These are phyloP conservation scores for Xylariomycetidae sp. DNA, from an alignment of 2,329 filamentous ascomycete species.

Conservation along the genomic window DNA sequence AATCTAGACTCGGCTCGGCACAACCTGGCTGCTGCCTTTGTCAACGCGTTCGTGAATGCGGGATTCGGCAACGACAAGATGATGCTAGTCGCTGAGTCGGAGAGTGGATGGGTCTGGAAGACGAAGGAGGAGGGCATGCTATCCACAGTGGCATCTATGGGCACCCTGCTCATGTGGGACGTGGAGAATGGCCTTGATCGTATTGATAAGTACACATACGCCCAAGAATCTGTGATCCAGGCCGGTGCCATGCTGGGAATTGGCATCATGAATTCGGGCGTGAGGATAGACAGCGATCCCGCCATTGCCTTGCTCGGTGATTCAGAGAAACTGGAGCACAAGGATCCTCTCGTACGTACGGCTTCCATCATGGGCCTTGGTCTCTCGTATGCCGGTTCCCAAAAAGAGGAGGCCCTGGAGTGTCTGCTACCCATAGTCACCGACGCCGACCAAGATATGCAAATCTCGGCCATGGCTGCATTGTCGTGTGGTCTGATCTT, in stretches of 20 bases:
- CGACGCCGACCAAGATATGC: constrained; percentile 84
- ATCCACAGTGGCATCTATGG: constrained; percentile 89
- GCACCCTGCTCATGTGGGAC: constrained; percentile 90
- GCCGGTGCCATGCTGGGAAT: constrained; percentile 90
- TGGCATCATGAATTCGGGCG: constrained; percentile 92
- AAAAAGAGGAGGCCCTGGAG: constrained; percentile 84
- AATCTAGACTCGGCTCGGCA: constrained; percentile 94
- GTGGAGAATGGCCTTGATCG: constrained; percentile 87
- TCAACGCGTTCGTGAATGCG: constrained; percentile 95
- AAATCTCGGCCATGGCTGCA: constrained; percentile 93
- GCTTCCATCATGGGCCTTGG: constrained; percentile 95
- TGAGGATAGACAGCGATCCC: constrained; percentile 83
- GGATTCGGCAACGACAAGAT: constrained; percentile 96
- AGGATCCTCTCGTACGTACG: constrained; percentile 72
- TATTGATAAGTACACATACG: constrained; percentile 91
- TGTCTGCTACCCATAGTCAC: constrained; percentile 80
- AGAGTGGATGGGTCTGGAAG: constrained; percentile 98
- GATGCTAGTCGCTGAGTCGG: constrained; percentile 89
- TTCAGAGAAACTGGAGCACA: constrained; percentile 70
- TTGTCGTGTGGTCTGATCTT: constrained; percentile 86
- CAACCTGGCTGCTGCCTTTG: constrained; percentile 92
- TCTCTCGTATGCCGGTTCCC: constrained; percentile 88
- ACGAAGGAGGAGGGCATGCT: constrained; percentile 98
- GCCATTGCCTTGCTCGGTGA: constrained; percentile 84
- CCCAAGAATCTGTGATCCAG: constrained; percentile 74